Evolutionary conservation across 371 early-diverging fungal species (phyloP).

Genomic region (Mucor lusitanicus): DNA sequence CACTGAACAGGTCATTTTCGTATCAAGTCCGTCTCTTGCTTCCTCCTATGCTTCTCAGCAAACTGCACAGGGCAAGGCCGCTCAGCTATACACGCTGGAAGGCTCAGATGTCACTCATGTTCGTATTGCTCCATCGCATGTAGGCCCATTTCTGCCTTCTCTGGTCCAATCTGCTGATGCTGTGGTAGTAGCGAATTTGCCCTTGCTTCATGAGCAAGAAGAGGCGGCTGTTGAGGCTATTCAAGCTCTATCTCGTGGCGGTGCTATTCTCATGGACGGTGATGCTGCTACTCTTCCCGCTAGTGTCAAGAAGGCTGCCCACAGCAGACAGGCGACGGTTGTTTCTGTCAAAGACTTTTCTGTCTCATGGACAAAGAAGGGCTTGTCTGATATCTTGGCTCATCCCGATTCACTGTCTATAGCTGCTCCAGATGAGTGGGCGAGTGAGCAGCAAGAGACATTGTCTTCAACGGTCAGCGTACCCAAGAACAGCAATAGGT

Average conservation of each 20-base stretch:
- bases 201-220: not conserved
- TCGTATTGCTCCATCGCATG: constrained; percentile 5
- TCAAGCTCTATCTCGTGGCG: not conserved
- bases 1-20: constrained; percentile 18
- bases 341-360: not conserved
- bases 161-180: constrained; percentile 18
- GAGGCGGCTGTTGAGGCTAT: constrained; percentile 7
- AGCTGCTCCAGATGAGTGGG: not conserved
- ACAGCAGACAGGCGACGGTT: constrained; percentile 15
- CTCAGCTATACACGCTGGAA: constrained; percentile 20
- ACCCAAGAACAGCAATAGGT: not conserved
- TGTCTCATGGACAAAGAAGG: not conserved
- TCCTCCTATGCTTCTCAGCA: not conserved
- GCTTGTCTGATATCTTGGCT: not conserved
- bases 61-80: not conserved
- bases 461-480: not conserved
- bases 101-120: constrained; percentile 12
- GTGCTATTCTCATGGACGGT: constrained; percentile 19
- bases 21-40: constrained; percentile 12
- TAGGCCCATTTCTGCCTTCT: constrained; percentile 18
- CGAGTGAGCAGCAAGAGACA: not conserved
- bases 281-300: not conserved
- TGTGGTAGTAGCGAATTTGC: constrained; percentile 11
- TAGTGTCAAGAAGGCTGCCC: constrained; percentile 18
- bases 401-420: not conserved